Conservation (phyloP, 1,284 basidiomycete genomes). For the Golubevia sp. region DNA sequence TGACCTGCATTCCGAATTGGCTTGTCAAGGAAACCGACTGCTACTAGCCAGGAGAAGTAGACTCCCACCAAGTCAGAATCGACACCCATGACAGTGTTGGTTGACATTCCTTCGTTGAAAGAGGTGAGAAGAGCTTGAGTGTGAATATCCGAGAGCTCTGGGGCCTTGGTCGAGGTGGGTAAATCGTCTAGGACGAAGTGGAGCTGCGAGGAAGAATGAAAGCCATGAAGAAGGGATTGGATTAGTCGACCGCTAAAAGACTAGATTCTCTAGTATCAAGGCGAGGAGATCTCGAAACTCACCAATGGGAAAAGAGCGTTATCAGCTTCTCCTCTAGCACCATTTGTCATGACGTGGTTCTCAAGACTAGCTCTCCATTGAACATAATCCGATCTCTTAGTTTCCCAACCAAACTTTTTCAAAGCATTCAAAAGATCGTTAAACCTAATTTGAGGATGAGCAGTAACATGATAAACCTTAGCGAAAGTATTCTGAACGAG, state of each 20-base stretch:
- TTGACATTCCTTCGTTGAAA: slow-evolving; percentile 63
- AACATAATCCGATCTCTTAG: slow-evolving; percentile 82
- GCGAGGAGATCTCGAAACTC: not conserved
- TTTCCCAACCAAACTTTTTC: slow-evolving; percentile 78
- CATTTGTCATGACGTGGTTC: slow-evolving; percentile 77
- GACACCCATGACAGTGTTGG: slow-evolving; percentile 71
- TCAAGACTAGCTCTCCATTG: slow-evolving; percentile 90
- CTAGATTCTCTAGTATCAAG: too few species aligned
- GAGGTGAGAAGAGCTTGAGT: slow-evolving; percentile 71
- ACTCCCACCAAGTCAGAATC: slow-evolving; percentile 77
- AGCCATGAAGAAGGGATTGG: too few species aligned
- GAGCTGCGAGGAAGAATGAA: slow-evolving; percentile 62
- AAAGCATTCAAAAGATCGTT: slow-evolving; percentile 83
- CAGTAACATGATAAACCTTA: slow-evolving; percentile 82
- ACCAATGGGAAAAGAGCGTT: slow-evolving; percentile 92
- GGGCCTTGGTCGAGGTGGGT: slow-evolving; percentile 92
- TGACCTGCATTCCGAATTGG: slow-evolving; percentile 64
- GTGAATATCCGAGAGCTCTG: slow-evolving; percentile 86
- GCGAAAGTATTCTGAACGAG: slow-evolving; percentile 5
- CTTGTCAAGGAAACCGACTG: slow-evolving; percentile 80
- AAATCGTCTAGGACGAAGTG: slow-evolving; percentile 97
- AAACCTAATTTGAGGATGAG: slow-evolving; percentile 84
- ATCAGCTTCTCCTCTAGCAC: slow-evolving; percentile 75
- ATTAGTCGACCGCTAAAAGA: too few species aligned
- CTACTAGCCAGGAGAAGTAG: slow-evolving; percentile 93